phyloP scores from a whole-genome alignment of 2,329 filamentous ascomycete species.

The Periconia macrospinosa region DNA sequence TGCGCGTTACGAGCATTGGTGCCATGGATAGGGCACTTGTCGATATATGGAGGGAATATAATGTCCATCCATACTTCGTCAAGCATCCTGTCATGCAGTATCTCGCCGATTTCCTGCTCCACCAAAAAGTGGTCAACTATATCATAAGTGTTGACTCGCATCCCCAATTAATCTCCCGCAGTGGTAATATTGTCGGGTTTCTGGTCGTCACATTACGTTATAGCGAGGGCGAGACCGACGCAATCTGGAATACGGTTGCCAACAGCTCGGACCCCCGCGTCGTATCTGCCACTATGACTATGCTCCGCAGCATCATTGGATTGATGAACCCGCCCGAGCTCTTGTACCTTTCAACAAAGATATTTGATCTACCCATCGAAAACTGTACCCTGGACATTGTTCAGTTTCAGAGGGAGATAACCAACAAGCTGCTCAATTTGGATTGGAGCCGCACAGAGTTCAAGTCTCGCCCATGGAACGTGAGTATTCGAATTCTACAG shows the following conservation, averaged over 20 bases:
- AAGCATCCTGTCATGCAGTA: constrained; percentile 64
- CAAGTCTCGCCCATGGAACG: constrained; percentile 51
- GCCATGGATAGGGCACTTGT: constrained; percentile 73
- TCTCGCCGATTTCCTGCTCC: constrained; percentile 69
- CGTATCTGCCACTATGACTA: constrained; percentile 75
- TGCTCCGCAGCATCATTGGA: constrained; percentile 58
- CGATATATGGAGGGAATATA: constrained; percentile 57
- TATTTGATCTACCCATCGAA: constrained; percentile 50
- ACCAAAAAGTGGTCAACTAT: constrained; percentile 77
- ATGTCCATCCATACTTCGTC: constrained; percentile 36
- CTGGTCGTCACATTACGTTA: constrained; percentile 79
- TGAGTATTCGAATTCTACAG: constrained; percentile 69
- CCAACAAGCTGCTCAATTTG: constrained; percentile 18
- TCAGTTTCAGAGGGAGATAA: constrained; percentile 33
- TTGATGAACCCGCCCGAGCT: constrained; percentile 51
- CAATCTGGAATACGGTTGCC: constrained; percentile 81
- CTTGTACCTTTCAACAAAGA: constrained; percentile 68
- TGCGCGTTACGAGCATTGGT: constrained; percentile 78
- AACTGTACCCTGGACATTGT: constrained; percentile 35
- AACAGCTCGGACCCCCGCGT: constrained; percentile 82
- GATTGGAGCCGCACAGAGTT: constrained; percentile 12
- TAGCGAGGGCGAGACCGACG: constrained; percentile 70
- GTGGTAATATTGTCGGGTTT: constrained; percentile 84
- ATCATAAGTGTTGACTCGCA: constrained; percentile 90
- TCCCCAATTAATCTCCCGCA: constrained; percentile 81